phyloP scores from a whole-genome alignment of 139 green algal genomes.

The Chlorella vulgaris region DNA sequence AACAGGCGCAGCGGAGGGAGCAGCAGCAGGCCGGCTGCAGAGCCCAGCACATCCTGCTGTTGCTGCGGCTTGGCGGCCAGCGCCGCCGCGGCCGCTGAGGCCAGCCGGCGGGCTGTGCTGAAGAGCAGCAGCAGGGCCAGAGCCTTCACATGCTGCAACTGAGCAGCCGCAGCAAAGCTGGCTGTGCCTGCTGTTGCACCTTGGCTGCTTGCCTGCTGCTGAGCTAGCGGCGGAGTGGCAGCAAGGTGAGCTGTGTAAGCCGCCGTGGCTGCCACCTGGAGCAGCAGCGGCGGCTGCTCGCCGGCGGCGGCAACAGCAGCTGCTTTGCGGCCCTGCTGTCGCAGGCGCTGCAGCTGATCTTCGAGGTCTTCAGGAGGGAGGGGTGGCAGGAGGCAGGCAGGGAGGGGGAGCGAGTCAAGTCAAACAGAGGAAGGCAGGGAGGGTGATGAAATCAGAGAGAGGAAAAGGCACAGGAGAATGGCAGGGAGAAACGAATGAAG shows the following conservation, averaged over 20 bases:
- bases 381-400: neutral
- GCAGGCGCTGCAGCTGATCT: conserved; percentile 21
- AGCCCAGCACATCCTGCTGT: neutral
- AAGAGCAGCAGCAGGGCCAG: conserved; percentile 12
- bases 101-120: neutral
- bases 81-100: neutral
- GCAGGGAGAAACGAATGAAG: too few relatives aligned
- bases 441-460: too few relatives aligned
- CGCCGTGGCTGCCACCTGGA: neutral
- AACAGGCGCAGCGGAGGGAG: conserved; percentile 27
- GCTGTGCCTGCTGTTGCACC: neutral
- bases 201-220: neutral
- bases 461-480: too few relatives aligned
- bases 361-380: conserved; percentile 11
- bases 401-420: too few relatives aligned
- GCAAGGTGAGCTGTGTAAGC: conserved; percentile 4
- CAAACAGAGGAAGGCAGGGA: too few relatives aligned
- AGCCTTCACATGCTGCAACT: neutral
- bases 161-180: conserved; percentile 12
- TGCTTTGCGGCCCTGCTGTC: conserved; percentile 12
- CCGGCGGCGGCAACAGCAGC: neutral
- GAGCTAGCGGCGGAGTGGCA: neutral
- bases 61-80: neutral
- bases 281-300: conserved; percentile 4
- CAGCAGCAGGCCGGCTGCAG: conserved; percentile 2